phyloP scores from a whole-genome alignment of 176 grass and related monocot species.

The Lolium multiflorum region DNA sequence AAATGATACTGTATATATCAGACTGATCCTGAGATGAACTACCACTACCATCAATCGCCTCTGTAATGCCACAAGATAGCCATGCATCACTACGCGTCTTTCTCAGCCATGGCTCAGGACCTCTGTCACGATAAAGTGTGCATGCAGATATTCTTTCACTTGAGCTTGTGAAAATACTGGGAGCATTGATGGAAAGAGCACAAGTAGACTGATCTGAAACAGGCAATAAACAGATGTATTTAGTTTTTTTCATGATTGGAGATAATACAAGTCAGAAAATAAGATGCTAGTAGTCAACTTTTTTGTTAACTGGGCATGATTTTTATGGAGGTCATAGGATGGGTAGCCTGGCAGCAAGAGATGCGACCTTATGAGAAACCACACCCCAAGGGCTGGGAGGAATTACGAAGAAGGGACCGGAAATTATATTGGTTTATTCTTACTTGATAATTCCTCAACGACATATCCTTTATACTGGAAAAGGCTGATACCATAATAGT shows the following conservation, averaged over 20 bases:
- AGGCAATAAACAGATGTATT: slow-evolving; percentile 36
- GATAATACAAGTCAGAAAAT: not conserved
- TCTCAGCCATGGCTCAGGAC: slow-evolving; percentile 78
- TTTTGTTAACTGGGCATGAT: slow-evolving; percentile 20
- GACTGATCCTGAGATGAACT: slow-evolving; percentile 63
- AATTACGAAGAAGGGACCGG: not conserved
- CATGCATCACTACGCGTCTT: slow-evolving; percentile 87
- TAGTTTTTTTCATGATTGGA: slow-evolving; percentile 7
- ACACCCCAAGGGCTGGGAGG: not conserved
- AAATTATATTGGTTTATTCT: not conserved
- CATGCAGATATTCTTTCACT: slow-evolving; percentile 69
- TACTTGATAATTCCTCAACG: not conserved
- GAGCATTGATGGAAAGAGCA: slow-evolving; percentile 70
- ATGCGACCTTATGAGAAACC: not conserved
- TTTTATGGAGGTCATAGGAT: not conserved
- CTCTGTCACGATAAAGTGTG: slow-evolving; percentile 89
- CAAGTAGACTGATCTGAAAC: slow-evolving; percentile 75
- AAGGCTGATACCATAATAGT: not conserved
- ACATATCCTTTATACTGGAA: not conserved
- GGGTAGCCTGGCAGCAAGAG: not conserved
- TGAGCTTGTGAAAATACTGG: slow-evolving; percentile 63
- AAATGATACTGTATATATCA: slow-evolving; percentile 91
- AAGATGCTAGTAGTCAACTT: not conserved
- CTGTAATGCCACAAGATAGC: slow-evolving; percentile 74
- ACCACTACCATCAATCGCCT: slow-evolving; percentile 65